phyloP scores from a whole-genome alignment of 192 early-diverging fungal genomes.

The Coemansia sp. region DNA sequence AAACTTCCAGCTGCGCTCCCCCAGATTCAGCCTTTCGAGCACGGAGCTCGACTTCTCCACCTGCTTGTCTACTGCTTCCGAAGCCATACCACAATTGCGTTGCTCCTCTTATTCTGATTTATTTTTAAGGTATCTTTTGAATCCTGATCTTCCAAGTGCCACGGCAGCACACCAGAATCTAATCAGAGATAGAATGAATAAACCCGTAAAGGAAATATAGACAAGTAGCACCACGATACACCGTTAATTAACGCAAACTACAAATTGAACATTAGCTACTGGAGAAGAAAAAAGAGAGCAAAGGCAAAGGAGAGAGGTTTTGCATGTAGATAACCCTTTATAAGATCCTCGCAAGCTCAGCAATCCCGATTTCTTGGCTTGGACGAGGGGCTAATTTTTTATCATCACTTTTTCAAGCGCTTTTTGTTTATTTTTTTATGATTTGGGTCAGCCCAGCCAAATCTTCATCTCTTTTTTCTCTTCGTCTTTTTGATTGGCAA shows the following conservation, averaged over 20 bases:
- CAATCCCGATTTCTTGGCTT: too few relatives aligned
- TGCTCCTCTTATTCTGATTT: neutral
- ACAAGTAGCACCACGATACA: neutral
- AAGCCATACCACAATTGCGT: neutral
- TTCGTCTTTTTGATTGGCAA: too few relatives aligned
- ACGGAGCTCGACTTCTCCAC: conserved; percentile 38
- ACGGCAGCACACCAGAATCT: neutral
- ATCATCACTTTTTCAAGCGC: neutral
- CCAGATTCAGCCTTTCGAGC: conserved; percentile 49
- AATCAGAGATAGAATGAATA: neutral
- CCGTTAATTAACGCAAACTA: neutral
- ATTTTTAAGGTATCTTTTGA: neutral
- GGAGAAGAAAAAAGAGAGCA: neutral
- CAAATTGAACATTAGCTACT: too few relatives aligned
- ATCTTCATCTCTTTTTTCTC: too few relatives aligned
- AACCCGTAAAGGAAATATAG: neutral
- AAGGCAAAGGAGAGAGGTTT: neutral
- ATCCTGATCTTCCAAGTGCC: neutral
- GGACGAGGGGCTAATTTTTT: too few relatives aligned
- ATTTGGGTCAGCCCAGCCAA: too few relatives aligned
- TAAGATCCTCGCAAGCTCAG: neutral
- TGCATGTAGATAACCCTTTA: neutral
- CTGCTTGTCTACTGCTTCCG: conserved; percentile 22
- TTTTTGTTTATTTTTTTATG: neutral
- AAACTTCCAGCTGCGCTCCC: conserved; percentile 65